Evolutionary conservation across 1,284 basidiomycete species (phyloP), one percentile per base, ranked within the genome.

Genomic region (Ustilago loliicola): DNA sequence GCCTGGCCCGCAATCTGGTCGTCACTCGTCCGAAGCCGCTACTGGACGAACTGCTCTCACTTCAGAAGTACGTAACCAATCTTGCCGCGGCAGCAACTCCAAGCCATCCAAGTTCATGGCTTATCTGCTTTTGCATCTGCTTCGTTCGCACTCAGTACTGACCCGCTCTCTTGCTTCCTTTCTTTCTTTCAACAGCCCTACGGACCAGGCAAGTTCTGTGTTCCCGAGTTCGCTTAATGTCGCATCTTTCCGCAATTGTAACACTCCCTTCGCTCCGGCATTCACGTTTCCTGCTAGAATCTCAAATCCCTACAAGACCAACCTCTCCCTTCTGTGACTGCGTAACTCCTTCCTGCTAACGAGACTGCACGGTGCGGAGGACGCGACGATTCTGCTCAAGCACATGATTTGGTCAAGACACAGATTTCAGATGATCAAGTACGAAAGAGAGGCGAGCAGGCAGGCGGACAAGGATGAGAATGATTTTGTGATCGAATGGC

Each of bases 171-270:
- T 45, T 19, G 17, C 36, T 52, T 38, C 21, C 48, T 13, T 40
- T 54, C 36, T 25, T 11, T n/a, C n/a, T n/a, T 10, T 52, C 23
- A n/a, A 60, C 78, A 96, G 94, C 96, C 96, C 36, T 96, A 96
- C 84, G 96, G 96, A 70, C 95, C 96, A 53, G 95, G 95, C 82
- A 92, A 96, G 87, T 91, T 91, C 86, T 97, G 95, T 87, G 88
- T 89, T 80, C 92, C 93, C 54, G 96, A 98, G 85, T 98, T 98
- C 87, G 89, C 90, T 32, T 83, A 70, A 62, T 47, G 2, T 25
- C 29, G 10, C 19, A 19, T n/a, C 25, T 21, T 57, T 17, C 19
- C n/a, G 42, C 51, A 62, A 21, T 52, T 62, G 60, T 62, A 62
- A 30, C 19, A 25, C 25, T 42, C 25, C n/a, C 27, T 3, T 21